Evolutionary conservation across 352 stramenopile species (phyloP).

Genomic region (Pythium biforme): DNA sequence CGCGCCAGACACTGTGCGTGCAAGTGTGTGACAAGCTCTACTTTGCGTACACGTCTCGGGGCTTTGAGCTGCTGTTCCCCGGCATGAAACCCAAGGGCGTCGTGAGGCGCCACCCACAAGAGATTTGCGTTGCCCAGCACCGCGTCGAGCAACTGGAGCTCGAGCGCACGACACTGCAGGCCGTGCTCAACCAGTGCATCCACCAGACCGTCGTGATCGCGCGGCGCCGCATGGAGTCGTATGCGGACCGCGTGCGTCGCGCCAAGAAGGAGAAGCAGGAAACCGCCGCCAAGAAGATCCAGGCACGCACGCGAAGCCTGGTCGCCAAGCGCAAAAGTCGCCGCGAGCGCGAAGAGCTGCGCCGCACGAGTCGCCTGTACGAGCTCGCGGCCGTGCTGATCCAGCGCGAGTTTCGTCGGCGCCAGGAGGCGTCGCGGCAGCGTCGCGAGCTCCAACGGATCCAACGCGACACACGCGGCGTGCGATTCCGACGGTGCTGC

Average conservation of each 20-base stretch:
- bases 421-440: constrained; percentile 8
- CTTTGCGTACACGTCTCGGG: constrained; percentile 42
- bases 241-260: constrained; percentile 6
- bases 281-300: constrained; percentile 27
- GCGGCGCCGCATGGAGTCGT: constrained; percentile 28
- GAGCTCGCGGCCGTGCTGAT: constrained; percentile 33
- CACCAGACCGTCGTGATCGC: constrained; percentile 22
- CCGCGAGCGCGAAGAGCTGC: constrained; percentile 15
- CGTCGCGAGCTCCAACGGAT: constrained; percentile 1
- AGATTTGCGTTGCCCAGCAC: constrained; percentile 21
- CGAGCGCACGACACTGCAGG: constrained; percentile 9
- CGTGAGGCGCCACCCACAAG: constrained; percentile 30
- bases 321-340: constrained; percentile 18
- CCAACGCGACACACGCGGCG: constrained; percentile 15
- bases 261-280: constrained; percentile 24
- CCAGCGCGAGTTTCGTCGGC: constrained; percentile 27
- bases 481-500: constrained; percentile 25
- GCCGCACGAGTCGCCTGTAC: constrained; percentile 18
- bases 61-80: constrained; percentile 45
- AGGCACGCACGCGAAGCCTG: constrained; percentile 11
- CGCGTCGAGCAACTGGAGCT: constrained; percentile 10
- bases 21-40: constrained; percentile 40
- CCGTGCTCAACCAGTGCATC: constrained; percentile 18
- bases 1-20: constrained; percentile 18
- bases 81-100: constrained; percentile 33